Evolutionary conservation across 257 asterid genomes (phyloP), one percentile per base, ranked within the genome.

Genomic region (Pogostemon cablin): DNA sequence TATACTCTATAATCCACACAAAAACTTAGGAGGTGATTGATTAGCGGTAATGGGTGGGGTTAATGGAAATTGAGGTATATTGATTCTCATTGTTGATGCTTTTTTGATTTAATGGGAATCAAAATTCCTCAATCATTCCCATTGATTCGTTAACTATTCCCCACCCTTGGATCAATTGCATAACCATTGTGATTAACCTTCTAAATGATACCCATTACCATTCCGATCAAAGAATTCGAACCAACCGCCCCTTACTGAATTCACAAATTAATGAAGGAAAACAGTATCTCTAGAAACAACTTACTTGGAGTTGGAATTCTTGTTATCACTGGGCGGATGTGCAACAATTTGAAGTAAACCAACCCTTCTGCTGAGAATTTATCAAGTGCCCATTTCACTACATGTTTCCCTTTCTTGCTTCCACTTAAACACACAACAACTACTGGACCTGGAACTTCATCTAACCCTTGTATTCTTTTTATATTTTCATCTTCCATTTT

Each of bases 301-400:
- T 87, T 83, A 93, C 98, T 90, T 3, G 96, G 96, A 39, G 97
- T 88, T 52, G 96, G 97, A 56, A 93, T 87, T 61, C 84, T 52
- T 35, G 78, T 9, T 62, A 86, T 78, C 69, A 71, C 60, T 1
- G 96, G 92, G 44, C 89, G 93, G 40, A 93, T 85, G 15, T 88
- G 88, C 7, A 93, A 80, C 80, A 93, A 65, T 72, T 44, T 87
- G 90, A 90, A 87, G 82, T 64, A 68, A 71, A 81, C 62, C 53
- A 67, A 65, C 56, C 90, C 92, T 77, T 93, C 92, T n/a, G 88
- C 85, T n/a, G 85, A 86, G 72, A 93, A 89, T 69, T 90, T 93
- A 6, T 93, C 97, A 79, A 93, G 73, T n/a, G 98, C 98, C 98
- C 97, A 93, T 20, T 67, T 85, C 41, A 93, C 68, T 15, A 85